phyloP scores from a whole-genome alignment of 768 basidiomycete genomes.

The Phanerodontia chrysosporium region DNA sequence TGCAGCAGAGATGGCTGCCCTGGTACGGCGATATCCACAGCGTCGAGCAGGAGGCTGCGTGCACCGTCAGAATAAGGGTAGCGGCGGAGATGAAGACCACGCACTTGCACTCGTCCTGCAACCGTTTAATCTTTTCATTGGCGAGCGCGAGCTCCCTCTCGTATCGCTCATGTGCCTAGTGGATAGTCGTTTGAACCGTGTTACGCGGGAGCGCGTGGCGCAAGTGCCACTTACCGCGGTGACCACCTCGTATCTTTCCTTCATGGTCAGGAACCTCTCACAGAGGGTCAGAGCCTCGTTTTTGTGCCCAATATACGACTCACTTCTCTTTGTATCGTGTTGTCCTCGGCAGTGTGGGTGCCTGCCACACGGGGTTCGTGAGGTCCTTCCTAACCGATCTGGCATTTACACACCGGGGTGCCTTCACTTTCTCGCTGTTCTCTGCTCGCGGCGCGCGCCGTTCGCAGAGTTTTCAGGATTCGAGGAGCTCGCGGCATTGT shows the following conservation, averaged over 20 bases:
- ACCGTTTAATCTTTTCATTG: constrained; percentile 21
- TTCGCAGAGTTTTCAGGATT: too few relatives aligned
- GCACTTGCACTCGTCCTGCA: constrained; percentile 28
- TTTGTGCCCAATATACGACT: too few relatives aligned
- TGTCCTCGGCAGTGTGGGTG: not conserved
- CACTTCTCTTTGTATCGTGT: constrained; percentile 13
- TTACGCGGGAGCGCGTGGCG: not conserved
- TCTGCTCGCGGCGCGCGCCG: not conserved
- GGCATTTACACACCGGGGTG: not conserved
- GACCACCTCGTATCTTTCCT: constrained; percentile 16
- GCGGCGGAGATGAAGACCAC: not conserved
- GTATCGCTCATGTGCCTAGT: constrained; percentile 20
- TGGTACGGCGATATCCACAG: constrained; percentile 27
- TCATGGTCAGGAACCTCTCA: constrained; percentile 12
- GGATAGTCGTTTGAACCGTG: not conserved
- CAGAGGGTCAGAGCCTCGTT: not conserved
- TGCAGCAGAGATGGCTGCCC: constrained; percentile 23
- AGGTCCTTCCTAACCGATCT: not conserved
- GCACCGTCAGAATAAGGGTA: not conserved
- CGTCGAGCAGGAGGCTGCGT: constrained; percentile 26
- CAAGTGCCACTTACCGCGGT: constrained; percentile 8
- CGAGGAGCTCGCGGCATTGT: too few relatives aligned
- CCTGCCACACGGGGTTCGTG: not conserved
- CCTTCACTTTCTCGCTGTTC: constrained; percentile 1
- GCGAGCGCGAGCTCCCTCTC: constrained; percentile 22